phyloP scores from a whole-genome alignment of 768 basidiomycete species.

The Boletales sp. region DNA sequence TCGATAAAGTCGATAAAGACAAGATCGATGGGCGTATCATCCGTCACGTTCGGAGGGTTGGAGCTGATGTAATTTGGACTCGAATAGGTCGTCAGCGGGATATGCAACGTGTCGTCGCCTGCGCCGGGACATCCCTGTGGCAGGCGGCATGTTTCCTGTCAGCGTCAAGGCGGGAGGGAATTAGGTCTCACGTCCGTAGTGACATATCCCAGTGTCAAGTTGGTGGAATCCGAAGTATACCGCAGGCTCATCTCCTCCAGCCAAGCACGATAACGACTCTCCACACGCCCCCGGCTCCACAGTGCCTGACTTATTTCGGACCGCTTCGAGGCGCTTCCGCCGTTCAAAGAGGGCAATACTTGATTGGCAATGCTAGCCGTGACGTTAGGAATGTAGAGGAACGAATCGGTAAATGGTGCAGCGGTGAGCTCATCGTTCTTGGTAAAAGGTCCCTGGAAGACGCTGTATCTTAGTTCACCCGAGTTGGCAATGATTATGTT shows the following conservation, averaged over 20 bases:
- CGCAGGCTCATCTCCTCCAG: constrained; percentile 51
- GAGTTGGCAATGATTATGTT: constrained; percentile 65
- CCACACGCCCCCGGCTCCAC: constrained; percentile 47
- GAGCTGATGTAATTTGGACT: constrained; percentile 60
- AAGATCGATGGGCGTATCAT: constrained; percentile 58
- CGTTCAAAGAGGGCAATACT: constrained; percentile 54
- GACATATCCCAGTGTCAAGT: constrained; percentile 69
- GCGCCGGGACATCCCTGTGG: constrained; percentile 62
- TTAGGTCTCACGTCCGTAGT: constrained; percentile 56
- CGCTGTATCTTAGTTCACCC: constrained; percentile 61
- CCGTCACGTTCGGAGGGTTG: constrained; percentile 45
- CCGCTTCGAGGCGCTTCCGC: constrained; percentile 29
- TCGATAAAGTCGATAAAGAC: constrained; percentile 75
- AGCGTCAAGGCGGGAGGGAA: background rate
- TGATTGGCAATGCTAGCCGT: constrained; percentile 46
- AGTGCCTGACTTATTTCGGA: constrained; percentile 18
- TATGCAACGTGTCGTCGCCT: constrained; percentile 71
- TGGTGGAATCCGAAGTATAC: constrained; percentile 26
- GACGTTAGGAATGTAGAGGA: constrained; percentile 60
- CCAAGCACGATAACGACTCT: constrained; percentile 51
- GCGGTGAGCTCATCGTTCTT: constrained; percentile 79
- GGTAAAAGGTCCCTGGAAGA: constrained; percentile 69
- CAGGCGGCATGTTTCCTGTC: background rate
- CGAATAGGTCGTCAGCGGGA: constrained; percentile 52
- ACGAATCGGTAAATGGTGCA: constrained; percentile 64